Evolutionary conservation across 2,329 filamentous ascomycete species (phyloP).

Genomic region (Verticillium isaacii): DNA sequence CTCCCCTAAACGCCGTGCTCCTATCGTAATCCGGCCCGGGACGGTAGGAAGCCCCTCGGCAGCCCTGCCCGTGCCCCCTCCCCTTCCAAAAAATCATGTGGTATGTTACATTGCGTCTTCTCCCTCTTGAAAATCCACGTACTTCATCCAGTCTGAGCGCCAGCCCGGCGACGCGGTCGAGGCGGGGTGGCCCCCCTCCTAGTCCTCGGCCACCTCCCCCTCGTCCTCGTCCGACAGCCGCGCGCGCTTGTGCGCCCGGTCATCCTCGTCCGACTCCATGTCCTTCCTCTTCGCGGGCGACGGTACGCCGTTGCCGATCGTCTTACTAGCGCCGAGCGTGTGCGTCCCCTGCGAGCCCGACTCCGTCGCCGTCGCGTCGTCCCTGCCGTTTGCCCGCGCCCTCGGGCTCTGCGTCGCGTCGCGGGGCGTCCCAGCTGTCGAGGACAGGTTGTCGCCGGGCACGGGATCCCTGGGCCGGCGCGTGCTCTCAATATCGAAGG

Average conservation of each 20-base stretch:
- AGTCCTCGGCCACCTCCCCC: slow-evolving; percentile 36
- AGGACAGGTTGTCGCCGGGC: slow-evolving; percentile 39
- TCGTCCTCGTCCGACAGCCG: slow-evolving; percentile 41
- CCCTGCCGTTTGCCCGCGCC: slow-evolving; percentile 39
- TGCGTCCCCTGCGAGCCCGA: slow-evolving; percentile 29
- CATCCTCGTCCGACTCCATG: slow-evolving; percentile 28
- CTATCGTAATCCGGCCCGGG: not conserved
- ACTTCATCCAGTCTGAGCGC: too few species aligned
- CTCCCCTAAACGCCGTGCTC: not conserved
- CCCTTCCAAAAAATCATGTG: not conserved
- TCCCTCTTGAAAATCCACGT: not conserved
- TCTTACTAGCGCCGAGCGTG: slow-evolving; percentile 14
- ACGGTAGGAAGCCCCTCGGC: not conserved
- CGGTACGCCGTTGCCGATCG: slow-evolving; percentile 21
- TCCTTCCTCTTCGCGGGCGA: slow-evolving; percentile 40
- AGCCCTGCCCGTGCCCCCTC: not conserved
- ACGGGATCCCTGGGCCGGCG: slow-evolving; percentile 43
- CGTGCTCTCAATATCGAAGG: slow-evolving; percentile 52
- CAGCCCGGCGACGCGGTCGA: not conserved
- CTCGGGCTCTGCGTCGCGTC: slow-evolving; percentile 19
- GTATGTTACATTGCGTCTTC: not conserved
- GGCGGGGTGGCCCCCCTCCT: not conserved
- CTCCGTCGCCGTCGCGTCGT: slow-evolving; percentile 26
- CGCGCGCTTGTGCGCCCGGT: slow-evolving; percentile 36
- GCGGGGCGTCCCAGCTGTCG: slow-evolving; percentile 43